Percentiles rank a stretch among this genome's conserved stretches.
These are phyloP conservation scores for Quercus agrifolia DNA, from an alignment of 306 rosid genomes.

Conservation along the genomic window DNA sequence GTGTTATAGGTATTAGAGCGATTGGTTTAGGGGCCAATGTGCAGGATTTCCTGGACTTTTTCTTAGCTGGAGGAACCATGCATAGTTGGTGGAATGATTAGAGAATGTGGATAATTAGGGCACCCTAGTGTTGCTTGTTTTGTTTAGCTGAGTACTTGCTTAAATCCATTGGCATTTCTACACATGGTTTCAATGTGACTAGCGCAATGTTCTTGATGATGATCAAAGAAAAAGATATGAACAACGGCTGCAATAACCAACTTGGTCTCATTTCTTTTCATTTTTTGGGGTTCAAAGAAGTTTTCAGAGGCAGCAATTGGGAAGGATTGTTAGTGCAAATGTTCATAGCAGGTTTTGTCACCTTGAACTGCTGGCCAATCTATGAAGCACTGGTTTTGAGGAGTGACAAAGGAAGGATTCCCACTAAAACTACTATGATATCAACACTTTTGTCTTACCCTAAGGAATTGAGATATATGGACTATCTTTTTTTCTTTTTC, in stretches of 20 bases:
- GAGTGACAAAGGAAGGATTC: constrained; percentile 26
- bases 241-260: constrained; percentile 30
- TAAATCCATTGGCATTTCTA: constrained; percentile 18
- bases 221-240: constrained; percentile 37
- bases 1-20: constrained; percentile 22
- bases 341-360: constrained; percentile 24
- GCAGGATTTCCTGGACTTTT: constrained; percentile 25
- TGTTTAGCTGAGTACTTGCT: constrained; percentile 20
- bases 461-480: too few species aligned
- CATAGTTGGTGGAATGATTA: constrained; percentile 43
- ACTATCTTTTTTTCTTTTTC: too few species aligned
- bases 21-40: constrained; percentile 39
- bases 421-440: neutral
- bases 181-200: constrained; percentile 30
- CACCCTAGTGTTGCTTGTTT: constrained; percentile 21
- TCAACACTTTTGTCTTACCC: too few species aligned
- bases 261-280: constrained; percentile 5
- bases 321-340: constrained; percentile 17
- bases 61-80: constrained; percentile 20
- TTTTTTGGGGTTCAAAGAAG: neutral
- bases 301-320: neutral
- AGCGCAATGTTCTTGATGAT: constrained; percentile 34
- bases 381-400: constrained; percentile 32
- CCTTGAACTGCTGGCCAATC: constrained; percentile 23
- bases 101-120: constrained; percentile 42